Conservation (phyloP, 148 eudicot genomes). For the Chenopodium quinoa region DNA sequence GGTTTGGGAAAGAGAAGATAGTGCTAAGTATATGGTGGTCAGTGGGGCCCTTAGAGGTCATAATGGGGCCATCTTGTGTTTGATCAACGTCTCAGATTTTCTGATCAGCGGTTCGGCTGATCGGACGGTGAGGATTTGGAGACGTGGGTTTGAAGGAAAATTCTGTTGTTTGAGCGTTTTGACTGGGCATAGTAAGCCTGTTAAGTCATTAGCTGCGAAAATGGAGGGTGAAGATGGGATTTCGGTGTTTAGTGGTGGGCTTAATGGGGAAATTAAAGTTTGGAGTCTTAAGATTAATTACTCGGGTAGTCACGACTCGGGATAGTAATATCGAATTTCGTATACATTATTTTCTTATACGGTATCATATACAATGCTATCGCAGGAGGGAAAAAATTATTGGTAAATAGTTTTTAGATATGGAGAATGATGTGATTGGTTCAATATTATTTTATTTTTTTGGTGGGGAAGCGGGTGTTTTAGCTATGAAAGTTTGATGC, state of each 20-base stretch:
- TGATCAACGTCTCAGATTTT: conserved; percentile 46
- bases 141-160: conserved; percentile 37
- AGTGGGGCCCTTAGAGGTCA: conserved; percentile 73
- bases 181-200: conserved; percentile 57
- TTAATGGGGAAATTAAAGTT: conserved; percentile 57
- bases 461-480: background rate
- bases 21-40: conserved; percentile 46
- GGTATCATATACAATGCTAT: too few relatives aligned
- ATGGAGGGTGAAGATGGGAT: conserved; percentile 31
- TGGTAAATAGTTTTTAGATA: background rate
- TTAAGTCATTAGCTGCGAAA: conserved; percentile 48
- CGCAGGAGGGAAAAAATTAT: background rate
- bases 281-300: conserved; percentile 39
- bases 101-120: conserved; percentile 78
- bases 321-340: background rate
- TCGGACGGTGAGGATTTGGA: conserved; percentile 83
- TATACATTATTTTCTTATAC: too few relatives aligned
- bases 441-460: background rate
- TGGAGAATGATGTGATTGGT: conserved; percentile 9
- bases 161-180: conserved; percentile 49
- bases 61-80: conserved; percentile 58
- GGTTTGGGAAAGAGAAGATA: conserved; percentile 70
- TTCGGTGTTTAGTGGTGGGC: conserved; percentile 61
- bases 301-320: background rate
- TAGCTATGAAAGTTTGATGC: background rate